Percentiles rank a stretch among this genome's conserved stretches.
phyloP scores from a whole-genome alignment of 225 moss, liverwort and hornwort genomes.

The Antitrichia curtipendula region DNA sequence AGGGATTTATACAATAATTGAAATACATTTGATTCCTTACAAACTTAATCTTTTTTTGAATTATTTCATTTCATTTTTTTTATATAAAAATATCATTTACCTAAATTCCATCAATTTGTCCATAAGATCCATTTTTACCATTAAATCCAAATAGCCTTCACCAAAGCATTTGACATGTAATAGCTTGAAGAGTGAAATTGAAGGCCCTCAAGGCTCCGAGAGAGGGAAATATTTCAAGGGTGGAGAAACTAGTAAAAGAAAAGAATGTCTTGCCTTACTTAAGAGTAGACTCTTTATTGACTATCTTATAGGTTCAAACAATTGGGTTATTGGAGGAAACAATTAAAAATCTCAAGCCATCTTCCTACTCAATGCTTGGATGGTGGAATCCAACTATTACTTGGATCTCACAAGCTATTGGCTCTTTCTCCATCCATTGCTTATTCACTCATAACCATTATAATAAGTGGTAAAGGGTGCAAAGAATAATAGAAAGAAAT shows the following conservation, averaged over 20 bases:
- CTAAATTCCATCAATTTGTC: not conserved
- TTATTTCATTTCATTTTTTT: no score
- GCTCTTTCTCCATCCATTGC: fast-evolving
- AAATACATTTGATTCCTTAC: not conserved
- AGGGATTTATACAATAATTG: no score
- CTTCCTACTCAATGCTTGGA: fast-evolving
- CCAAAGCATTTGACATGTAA: no score
- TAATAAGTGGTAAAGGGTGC: not conserved
- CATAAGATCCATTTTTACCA: not conserved
- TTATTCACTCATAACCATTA: not conserved
- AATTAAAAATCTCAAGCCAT: not conserved
- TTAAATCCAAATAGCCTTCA: not conserved
- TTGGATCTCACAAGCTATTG: not conserved
- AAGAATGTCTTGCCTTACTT: fast-evolving
- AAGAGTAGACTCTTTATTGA: no score
- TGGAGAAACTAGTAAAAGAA: fast-evolving
- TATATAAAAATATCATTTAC: not conserved
- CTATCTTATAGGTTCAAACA: fast-evolving
- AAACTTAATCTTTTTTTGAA: fast-evolving
- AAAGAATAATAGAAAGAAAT: not conserved
- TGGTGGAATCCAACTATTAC: not conserved
- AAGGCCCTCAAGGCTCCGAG: fast-evolving
- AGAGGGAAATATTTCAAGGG: fast-evolving
- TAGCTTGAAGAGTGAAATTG: fast-evolving
- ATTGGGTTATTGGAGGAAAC: not conserved